Evolutionary conservation across 805 yeast genomes (phyloP).

Genomic region (Nakazawaea populi): DNA sequence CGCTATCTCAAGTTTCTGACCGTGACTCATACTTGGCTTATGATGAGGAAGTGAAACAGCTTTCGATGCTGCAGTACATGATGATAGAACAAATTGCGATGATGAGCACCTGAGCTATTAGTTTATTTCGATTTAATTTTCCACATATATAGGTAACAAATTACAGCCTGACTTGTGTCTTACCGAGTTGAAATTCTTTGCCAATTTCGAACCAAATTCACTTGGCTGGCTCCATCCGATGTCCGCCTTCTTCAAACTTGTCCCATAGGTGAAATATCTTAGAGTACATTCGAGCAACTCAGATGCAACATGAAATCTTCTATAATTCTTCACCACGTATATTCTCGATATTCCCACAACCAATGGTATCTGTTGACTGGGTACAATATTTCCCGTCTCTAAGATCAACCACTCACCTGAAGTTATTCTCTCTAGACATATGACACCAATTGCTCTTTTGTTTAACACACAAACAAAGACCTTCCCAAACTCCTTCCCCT

Average conservation of each 20-base stretch:
- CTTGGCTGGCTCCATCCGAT: conserved; percentile 75
- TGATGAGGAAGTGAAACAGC: not conserved
- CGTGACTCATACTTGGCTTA: not conserved
- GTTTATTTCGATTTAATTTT: not conserved
- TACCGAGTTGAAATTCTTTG: conserved; percentile 49
- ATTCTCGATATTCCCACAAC: conserved; percentile 45
- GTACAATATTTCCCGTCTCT: conserved; percentile 44
- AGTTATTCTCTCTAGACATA: conserved; percentile 42
- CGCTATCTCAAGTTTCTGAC: not conserved
- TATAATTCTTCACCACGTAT: conserved; percentile 35
- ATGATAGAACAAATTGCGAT: conserved; percentile 1
- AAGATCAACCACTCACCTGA: conserved; percentile 57
- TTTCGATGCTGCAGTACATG: conserved; percentile 1
- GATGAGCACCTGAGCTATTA: not conserved
- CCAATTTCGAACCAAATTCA: conserved; percentile 55
- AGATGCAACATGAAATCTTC: conserved; percentile 47
- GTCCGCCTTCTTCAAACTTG: conserved; percentile 31
- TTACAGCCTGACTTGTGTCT: conserved; percentile 45
- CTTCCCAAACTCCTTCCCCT: conserved; percentile 27
- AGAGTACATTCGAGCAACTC: conserved; percentile 38
- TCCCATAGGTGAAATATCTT: conserved; percentile 43
- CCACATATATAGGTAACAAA: conserved; percentile 44
- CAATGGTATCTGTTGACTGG: conserved; percentile 32
- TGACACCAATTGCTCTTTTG: conserved; percentile 46
- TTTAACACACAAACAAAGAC: conserved; percentile 45